Evolutionary conservation across 805 yeast species (phyloP).

Genomic region (Candida odintsovae): DNA sequence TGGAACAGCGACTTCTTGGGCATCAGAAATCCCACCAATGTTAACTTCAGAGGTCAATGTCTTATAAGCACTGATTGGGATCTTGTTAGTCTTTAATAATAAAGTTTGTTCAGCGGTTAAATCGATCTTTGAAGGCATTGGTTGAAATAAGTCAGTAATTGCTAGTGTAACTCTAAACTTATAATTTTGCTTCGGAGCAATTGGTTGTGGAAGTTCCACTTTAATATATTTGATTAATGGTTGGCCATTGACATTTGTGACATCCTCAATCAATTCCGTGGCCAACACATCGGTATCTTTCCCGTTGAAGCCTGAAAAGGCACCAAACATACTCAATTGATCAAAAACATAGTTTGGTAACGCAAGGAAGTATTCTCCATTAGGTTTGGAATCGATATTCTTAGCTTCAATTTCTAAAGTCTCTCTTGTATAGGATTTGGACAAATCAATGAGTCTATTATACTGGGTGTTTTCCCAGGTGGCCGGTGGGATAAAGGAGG

Average conservation of each 20-base stretch:
- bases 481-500: conserved; percentile 15
- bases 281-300: conserved; percentile 8
- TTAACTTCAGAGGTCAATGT: conserved; percentile 41
- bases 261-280: conserved; percentile 25
- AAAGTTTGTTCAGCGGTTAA: conserved; percentile 60
- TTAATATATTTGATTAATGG: conserved; percentile 35
- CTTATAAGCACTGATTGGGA: conserved; percentile 55
- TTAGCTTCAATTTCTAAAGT: conserved; percentile 45
- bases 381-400: conserved; percentile 54
- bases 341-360: conserved; percentile 43
- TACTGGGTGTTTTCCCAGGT: conserved; percentile 51
- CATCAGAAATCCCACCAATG: conserved; percentile 40
- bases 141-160: conserved; percentile 40
- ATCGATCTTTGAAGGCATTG: conserved; percentile 59
- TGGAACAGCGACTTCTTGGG: conserved; percentile 36
- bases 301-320: conserved; percentile 23
- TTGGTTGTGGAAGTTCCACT: conserved; percentile 53
- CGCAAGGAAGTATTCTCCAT: conserved; percentile 49
- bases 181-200: conserved; percentile 54
- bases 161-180: conserved; percentile 45
- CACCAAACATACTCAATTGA: conserved; percentile 41
- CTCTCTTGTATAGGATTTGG: conserved; percentile 62
- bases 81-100: conserved; percentile 45
- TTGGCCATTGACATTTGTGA: conserved; percentile 20
- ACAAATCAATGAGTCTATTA: conserved; percentile 55